phyloP scores from a whole-genome alignment of 2,329 filamentous ascomycete species.

The Aureobasidium sp. region DNA sequence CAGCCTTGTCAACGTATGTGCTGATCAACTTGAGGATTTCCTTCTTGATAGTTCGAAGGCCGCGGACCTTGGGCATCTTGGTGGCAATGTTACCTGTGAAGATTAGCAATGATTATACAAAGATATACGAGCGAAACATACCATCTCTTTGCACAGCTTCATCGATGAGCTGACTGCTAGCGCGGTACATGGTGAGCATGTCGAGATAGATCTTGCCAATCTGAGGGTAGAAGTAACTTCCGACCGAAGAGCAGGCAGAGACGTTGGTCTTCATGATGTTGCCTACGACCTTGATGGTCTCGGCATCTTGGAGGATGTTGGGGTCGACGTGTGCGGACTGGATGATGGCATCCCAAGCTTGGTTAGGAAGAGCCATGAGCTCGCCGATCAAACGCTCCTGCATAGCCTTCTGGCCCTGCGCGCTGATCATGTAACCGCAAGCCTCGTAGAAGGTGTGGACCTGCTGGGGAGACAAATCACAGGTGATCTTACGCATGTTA shows the following conservation, averaged over 20 bases:
- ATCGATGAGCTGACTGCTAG: constrained; percentile 92
- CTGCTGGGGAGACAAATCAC: constrained; percentile 89
- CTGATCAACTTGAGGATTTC: constrained; percentile 98
- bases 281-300: constrained; percentile 96
- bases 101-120: constrained; percentile 26
- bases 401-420: constrained; percentile 87
- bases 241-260: constrained; percentile 93
- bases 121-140: constrained; percentile 30
- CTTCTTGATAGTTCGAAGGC: constrained; percentile 96
- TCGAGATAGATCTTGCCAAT: constrained; percentile 96
- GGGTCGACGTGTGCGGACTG: constrained; percentile 77
- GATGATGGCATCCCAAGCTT: constrained; percentile 94
- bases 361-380: constrained; percentile 87
- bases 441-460: constrained; percentile 99
- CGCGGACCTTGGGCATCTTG: constrained; percentile 94
- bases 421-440: constrained; percentile 97
- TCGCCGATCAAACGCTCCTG: constrained; percentile 88
- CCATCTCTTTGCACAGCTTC: constrained; percentile 82
- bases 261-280: constrained; percentile 99
- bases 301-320: constrained; percentile 76
- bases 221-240: constrained; percentile 95
- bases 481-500: constrained; percentile 91
- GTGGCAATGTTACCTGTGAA: constrained; percentile 74
- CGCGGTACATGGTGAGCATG: constrained; percentile 98
- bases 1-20: constrained; percentile 95